Evolutionary conservation across 2,329 filamentous ascomycete species (phyloP).

Genomic region (Aquanectria penicillioides): DNA sequence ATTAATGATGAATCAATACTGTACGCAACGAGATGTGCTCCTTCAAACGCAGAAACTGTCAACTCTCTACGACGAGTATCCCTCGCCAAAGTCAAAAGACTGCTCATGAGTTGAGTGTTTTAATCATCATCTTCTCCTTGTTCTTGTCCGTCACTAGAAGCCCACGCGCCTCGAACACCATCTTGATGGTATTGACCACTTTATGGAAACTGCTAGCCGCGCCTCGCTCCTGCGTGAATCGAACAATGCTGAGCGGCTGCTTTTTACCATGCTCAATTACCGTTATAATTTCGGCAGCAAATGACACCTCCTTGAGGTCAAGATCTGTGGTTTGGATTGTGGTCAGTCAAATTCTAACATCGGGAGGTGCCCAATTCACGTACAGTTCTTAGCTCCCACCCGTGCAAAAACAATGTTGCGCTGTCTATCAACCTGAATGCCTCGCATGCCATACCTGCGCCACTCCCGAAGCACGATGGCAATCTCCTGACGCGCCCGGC

Average conservation of each 20-base stretch:
- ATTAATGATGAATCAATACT: slow-evolving; percentile 13
- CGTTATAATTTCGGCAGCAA: slow-evolving; percentile 88
- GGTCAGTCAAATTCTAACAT: slow-evolving; percentile 32
- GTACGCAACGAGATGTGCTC: not conserved
- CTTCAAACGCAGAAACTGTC: not conserved
- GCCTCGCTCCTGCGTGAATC: slow-evolving; percentile 91
- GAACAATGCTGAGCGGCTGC: slow-evolving; percentile 80
- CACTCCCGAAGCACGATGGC: slow-evolving; percentile 80
- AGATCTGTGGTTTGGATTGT: slow-evolving; percentile 73
- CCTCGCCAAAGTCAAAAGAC: not conserved
- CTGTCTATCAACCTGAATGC: slow-evolving; percentile 81
- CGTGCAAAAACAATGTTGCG: slow-evolving; percentile 83
- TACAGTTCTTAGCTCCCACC: slow-evolving; percentile 82
- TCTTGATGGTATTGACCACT: slow-evolving; percentile 80
- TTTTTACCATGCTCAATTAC: slow-evolving; percentile 86
- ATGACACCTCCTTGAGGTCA: slow-evolving; percentile 85
- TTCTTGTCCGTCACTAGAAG: slow-evolving; percentile 75
- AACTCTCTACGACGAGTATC: not conserved
- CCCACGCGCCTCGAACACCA: slow-evolving; percentile 71
- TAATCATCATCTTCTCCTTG: slow-evolving; percentile 78
- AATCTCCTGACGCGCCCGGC: slow-evolving; percentile 80
- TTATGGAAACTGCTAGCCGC: slow-evolving; percentile 89
- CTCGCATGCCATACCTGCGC: slow-evolving; percentile 82
- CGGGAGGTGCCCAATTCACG: slow-evolving; percentile 46
- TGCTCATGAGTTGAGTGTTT: slow-evolving; percentile 66